A percentile compares a stretch with the other conserved stretches of the same genome.
These are phyloP conservation scores for Larix kaempferi DNA, from an alignment of 75 land plant species.

Conservation along the genomic window DNA sequence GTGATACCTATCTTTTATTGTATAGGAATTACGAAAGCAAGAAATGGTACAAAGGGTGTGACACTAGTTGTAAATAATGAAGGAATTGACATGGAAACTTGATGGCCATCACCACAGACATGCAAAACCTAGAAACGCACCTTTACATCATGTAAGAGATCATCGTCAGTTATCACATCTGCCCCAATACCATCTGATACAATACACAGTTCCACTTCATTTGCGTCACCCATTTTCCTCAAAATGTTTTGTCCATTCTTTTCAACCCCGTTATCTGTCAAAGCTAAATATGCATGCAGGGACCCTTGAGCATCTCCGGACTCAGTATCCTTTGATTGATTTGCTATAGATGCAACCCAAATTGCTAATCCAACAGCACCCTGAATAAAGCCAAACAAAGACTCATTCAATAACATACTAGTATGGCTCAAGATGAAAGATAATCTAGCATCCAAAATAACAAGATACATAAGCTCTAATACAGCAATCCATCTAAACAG, in stretches of 20 bases:
- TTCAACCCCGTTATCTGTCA: conserved; percentile 24
- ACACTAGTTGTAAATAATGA: not conserved
- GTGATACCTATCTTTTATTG: not conserved
- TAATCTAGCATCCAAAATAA: not conserved
- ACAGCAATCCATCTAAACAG: not conserved
- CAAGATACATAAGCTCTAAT: too few species aligned
- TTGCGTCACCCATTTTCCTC: conserved; percentile 26
- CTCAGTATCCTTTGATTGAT: conserved; percentile 54
- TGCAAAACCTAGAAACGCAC: conserved; percentile 22
- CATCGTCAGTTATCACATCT: conserved; percentile 51
- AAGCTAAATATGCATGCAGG: conserved; percentile 38
- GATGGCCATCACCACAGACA: not conserved
- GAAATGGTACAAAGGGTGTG: not conserved
- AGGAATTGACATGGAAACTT: not conserved
- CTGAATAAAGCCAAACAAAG: conserved; percentile 27
- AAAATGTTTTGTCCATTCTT: conserved; percentile 30
- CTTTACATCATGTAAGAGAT: conserved; percentile 69
- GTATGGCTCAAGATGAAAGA: not conserved
- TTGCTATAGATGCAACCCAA: conserved; percentile 96
- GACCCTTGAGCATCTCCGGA: conserved; percentile 22
- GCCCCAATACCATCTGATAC: conserved; percentile 32
- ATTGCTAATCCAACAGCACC: conserved; percentile 99
- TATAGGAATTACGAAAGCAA: not conserved
- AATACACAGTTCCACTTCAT: conserved; percentile 66
- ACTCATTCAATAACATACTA: not conserved